Base-by-base conservation (phyloP, 192 early-diverging fungal genomes). In the Mortierella antarctica region DNA sequence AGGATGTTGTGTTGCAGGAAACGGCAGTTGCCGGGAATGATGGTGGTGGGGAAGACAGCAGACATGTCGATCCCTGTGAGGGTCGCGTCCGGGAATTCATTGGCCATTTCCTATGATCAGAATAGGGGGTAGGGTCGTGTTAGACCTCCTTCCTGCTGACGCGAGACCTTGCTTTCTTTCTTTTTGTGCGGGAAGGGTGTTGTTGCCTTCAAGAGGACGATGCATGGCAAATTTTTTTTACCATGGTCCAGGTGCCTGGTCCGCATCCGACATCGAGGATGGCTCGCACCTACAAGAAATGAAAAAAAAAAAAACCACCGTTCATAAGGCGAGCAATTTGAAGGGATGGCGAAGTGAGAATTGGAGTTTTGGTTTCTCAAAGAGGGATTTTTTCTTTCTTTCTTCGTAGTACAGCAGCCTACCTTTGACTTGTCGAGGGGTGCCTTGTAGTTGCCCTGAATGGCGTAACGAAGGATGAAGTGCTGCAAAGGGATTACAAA, bases 61-160 rank as follows among this genome's bases (percentile, higher is more conserved):
- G 79, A 71, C 21, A 88, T 86, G 51, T 89, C 88, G 14, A 86
- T 62, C 5, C 86, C 88, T 53, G 78, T 61, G 52, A 89, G 77
- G 10, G 40, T 69, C 3, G 82, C 73, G n/a, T 71, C 65, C 14
- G 85, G 85, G 58, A 79, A 88, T 21, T 69, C 83, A 7, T 73
- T 80, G 45, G 88, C 85, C 68, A 89, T 83, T 56, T 89, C 86
- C 82, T 76, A 48, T 53, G 8, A 50, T 31, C 31, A 31, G 31
- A 31, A 31, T 31, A 31, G 31, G 31, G 31, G 31, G 31, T 31
- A 31, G 31, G 31, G 31, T 31, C 31, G 31, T 31, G 31, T 31
- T 31, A 31, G 1, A 31, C 31, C 31, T 31, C 31, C 31, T 31
- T 31, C 31, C 31, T 31, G 44, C 12, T 44, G 4, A n/a, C 7